Base-by-base conservation (phyloP, 352 stramenopile genomes). In the Phytopythium oedochilum region DNA sequence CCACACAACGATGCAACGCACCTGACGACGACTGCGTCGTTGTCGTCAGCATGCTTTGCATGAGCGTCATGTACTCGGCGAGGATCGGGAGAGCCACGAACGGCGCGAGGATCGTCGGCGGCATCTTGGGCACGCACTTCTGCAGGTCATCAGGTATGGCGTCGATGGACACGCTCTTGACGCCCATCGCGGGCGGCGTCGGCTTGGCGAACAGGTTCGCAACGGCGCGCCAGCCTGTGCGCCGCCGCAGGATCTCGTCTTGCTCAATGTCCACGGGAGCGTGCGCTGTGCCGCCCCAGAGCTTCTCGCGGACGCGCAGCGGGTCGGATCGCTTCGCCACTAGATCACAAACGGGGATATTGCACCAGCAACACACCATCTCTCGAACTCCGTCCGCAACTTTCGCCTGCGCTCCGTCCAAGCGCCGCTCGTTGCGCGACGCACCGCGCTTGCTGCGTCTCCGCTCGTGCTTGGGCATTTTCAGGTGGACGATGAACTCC, bases 311-410 rank as follows among this genome's bases (percentile, higher is more conserved):
- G 17, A 59, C 58, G 8, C 82, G 79, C 22, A 82, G 61, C 42
- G 86, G 60, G 10, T 78, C 78, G 10, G 60, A 52, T 0, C 71
- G 68, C 26, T 77, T 76, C 1, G 73, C 65, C 6, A 92, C 54
- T 14, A 92, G 51, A 12, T 73, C 71, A 9, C 62, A 61, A 9
- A 90, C 48, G 8, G 82, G 82, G 15, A 92, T 79, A 52, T 92
- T 92, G 54, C 77, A 83, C 82, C 82, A 92, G 45, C 79, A 89
- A 22, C 77, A 83, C 5, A 85, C 73, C 82, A 92, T 88, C 61
- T 92, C 82, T 25, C 75, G 64, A 0, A 59, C 63, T 53, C 62
- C 60, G 52, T 23, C 28, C 2, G 9, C 42, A 20, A n/a, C 40
- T 31, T 47, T 31, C 10, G 26, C 18, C 23, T 32, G 26, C 10